Base-by-base conservation (phyloP, 345 rosid genomes). In the Capsella bursapastoris region DNA sequence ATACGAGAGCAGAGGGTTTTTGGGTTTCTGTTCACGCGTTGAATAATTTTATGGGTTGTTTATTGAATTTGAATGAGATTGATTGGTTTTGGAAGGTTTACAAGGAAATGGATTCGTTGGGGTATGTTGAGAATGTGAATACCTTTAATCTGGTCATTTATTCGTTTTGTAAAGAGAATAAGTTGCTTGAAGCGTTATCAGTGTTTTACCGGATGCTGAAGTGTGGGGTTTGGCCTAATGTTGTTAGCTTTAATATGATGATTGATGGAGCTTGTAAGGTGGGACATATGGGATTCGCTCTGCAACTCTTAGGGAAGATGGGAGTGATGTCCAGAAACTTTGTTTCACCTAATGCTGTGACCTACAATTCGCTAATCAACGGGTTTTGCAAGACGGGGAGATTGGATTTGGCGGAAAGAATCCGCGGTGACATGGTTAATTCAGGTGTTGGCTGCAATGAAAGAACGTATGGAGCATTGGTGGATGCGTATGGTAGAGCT, bases 161-260 rank as follows among this genome's bases (percentile, higher is more conserved):
- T 80, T 88, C 91, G 49, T 83, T 83, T 75, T 84, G 88, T 71
- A 88, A 82, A 74, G 84, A 86, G 73, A 37, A 37, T 53, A 77
- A 70, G 75, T 38, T 85, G 72, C 45, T 31, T 14, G 86, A 84
- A 82, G 86, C 93, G 6, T 29, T 85, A 35, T 85, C 89, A 1
- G 75, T 79, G 31, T 82, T 85, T 72, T 86, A 88, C 66, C 79
- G 77, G 80, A 83, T 82, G 84, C 70, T 88, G 80, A 90, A 90
- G 82, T 25, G 78, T 70, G 88, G 90, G 25, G 66, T 83, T 41
- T 78, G 86, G 85, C 93, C 93, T 62, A 88, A 90, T 73, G 84
- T 83, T 82, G 87, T 88, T 75, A 84, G 86, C 66, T 85, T 86
- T 74, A 90, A 86, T 63, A 81, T 88, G 89, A 86, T 88, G 11